Evolutionary conservation across 768 basidiomycete species (phyloP).

Genomic region (Rossbeevera mucosa): DNA sequence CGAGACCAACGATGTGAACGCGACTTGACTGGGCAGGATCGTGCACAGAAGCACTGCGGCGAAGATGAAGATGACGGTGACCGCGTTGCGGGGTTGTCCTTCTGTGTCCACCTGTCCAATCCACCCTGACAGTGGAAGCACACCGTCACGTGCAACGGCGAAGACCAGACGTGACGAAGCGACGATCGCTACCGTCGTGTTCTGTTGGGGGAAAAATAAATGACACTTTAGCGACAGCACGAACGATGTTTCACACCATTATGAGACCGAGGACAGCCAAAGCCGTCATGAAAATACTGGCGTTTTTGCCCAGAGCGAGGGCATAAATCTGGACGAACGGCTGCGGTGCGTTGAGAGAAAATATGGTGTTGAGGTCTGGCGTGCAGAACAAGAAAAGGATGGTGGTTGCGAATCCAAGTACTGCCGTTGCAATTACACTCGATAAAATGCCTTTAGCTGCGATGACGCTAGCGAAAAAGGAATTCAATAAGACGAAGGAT

Average conservation of each 20-base stretch:
- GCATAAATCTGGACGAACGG: constrained; percentile 89
- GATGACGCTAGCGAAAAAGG: constrained; percentile 45
- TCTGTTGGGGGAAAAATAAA: constrained; percentile 40
- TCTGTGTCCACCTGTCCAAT: constrained; percentile 66
- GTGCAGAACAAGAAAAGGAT: constrained; percentile 84
- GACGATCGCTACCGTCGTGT: constrained; percentile 82
- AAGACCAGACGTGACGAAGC: constrained; percentile 87
- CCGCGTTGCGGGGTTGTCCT: constrained; percentile 79
- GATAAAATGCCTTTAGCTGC: constrained; percentile 81
- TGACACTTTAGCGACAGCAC: neutral
- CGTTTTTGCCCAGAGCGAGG: constrained; percentile 73
- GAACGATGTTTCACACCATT: constrained; percentile 46
- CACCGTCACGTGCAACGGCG: constrained; percentile 92
- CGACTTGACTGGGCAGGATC: constrained; percentile 85
- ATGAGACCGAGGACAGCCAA: constrained; percentile 83
- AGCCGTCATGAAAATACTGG: constrained; percentile 82
- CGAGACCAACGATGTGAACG: constrained; percentile 86
- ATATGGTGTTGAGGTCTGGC: constrained; percentile 71
- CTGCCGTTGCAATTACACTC: constrained; percentile 72
- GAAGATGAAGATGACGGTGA: constrained; percentile 83
- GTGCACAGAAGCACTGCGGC: constrained; percentile 74
- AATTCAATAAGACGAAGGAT: neutral
- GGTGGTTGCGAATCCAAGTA: constrained; percentile 72
- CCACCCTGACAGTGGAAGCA: constrained; percentile 80
- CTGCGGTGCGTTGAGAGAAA: constrained; percentile 76